A percentile compares a stretch with the other conserved stretches of the same genome.
Conservation (phyloP, 2,329 filamentous ascomycete genomes). For the Hymenoscyphus fraxineus region DNA sequence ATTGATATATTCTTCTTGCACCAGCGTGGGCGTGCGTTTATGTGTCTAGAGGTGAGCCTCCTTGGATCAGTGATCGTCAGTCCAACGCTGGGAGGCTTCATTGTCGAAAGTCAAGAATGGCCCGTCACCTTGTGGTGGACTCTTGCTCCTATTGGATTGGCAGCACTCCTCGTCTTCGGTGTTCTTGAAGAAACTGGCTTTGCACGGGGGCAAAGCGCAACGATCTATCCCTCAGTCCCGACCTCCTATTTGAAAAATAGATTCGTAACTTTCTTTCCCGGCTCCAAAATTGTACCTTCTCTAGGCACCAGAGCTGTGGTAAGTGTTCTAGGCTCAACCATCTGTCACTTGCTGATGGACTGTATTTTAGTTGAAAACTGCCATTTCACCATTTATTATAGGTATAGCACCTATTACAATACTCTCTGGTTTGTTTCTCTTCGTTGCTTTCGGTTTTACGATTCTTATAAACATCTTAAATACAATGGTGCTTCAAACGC, state of each 20-base stretch:
- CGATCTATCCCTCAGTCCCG: conserved; percentile 23
- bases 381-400: conserved; percentile 30
- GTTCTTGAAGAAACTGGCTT: conserved; percentile 41
- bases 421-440: conserved; percentile 37
- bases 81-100: conserved; percentile 40
- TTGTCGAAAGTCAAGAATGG: conserved; percentile 37
- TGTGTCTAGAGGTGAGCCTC: conserved; percentile 36
- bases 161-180: conserved; percentile 36
- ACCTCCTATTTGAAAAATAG: conserved; percentile 29
- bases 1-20: conserved; percentile 44
- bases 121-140: conserved; percentile 43
- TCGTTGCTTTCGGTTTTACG: conserved; percentile 26
- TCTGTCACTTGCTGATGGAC: too few relatives aligned
- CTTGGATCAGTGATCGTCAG: conserved; percentile 38
- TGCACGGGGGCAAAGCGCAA: conserved; percentile 25
- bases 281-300: conserved; percentile 13
- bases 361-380: conserved; percentile 11
- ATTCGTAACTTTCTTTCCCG: conserved; percentile 28
- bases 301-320: too few relatives aligned
- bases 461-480: conserved; percentile 26
- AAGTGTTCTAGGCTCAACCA: too few relatives aligned
- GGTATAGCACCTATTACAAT: conserved; percentile 37
- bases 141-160: conserved; percentile 36
- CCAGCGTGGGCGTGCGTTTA: conserved; percentile 41
- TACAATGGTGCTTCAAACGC: conserved; percentile 33